A percentile compares a stretch with the other conserved stretches of the same genome.
phyloP scores from a whole-genome alignment of 495 filamentous ascomycete species.

The Collariella sp. region DNA sequence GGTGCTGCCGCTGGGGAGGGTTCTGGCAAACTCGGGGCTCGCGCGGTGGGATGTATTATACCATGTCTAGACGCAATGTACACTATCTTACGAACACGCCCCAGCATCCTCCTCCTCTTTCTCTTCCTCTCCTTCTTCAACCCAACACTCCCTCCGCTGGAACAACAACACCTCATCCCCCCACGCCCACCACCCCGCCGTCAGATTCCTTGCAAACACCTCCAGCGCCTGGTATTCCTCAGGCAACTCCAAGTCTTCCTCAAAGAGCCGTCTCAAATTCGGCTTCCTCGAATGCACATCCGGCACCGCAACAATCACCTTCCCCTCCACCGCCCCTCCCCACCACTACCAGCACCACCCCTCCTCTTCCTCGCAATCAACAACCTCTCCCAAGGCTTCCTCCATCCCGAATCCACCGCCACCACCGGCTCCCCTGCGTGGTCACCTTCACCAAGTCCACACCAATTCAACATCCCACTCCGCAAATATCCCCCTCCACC shows the following conservation, averaged over 20 bases:
- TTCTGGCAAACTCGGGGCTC: background rate
- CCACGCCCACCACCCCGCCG: constrained; percentile 82
- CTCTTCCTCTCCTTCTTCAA: constrained; percentile 10
- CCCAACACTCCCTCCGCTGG: constrained; percentile 64
- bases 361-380: constrained; percentile 52
- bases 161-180: constrained; percentile 81
- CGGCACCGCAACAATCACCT: constrained; percentile 68
- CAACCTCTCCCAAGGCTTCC: constrained; percentile 81
- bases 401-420: constrained; percentile 58
- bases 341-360: background rate
- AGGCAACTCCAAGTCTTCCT: constrained; percentile 29
- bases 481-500: constrained; percentile 43
- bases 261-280: constrained; percentile 39
- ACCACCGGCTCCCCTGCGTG: constrained; percentile 58
- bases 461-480: constrained; percentile 54
- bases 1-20: background rate
- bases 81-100: background rate
- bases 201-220: constrained; percentile 80
- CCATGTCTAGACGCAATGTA: constrained; percentile 7
- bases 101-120: background rate
- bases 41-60: constrained; percentile 14
- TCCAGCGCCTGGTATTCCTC: constrained; percentile 59
- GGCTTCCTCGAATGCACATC: constrained; percentile 92
- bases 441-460: constrained; percentile 94
- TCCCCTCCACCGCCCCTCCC: constrained; percentile 6